These are phyloP conservation scores for Suillus placidus DNA, from an alignment of 768 basidiomycete genomes.

Conservation along the genomic window DNA sequence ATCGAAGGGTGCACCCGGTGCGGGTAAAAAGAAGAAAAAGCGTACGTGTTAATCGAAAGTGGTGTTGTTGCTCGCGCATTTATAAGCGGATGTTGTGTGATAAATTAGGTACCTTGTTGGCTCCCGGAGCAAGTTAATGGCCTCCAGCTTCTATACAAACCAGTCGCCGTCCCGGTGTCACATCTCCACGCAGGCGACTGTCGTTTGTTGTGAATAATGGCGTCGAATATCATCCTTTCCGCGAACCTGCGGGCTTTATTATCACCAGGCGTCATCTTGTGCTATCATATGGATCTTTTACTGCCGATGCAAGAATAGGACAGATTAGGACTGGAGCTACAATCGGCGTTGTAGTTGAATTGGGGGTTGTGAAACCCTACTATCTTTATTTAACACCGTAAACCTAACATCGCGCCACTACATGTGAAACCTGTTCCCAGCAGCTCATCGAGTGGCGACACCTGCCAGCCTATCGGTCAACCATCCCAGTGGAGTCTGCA, in stretches of 20 bases:
- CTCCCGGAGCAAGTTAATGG: conserved; percentile 18
- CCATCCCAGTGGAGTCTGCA: conserved; percentile 81
- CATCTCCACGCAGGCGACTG: not conserved
- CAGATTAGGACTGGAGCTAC: not conserved
- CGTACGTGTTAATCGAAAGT: conserved; percentile 45
- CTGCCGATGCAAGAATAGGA: not conserved
- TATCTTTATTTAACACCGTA: conserved; percentile 6
- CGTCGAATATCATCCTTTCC: not conserved
- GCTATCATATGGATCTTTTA: not conserved
- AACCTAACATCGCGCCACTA: not conserved
- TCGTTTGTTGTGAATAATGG: not conserved
- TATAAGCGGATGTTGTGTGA: conserved; percentile 8
- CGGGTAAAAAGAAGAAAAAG: conserved; percentile 76
- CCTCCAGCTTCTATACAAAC: not conserved
- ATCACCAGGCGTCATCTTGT: not conserved
- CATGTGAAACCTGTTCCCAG: not conserved
- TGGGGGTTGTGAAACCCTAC: not conserved
- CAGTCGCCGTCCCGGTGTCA: not conserved
- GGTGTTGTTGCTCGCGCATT: not conserved
- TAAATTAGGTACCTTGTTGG: conserved; percentile 28
- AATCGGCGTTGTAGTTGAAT: not conserved
- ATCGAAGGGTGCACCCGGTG: conserved; percentile 50
- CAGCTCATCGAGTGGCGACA: conserved; percentile 45
- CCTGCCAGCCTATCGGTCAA: conserved; percentile 74
- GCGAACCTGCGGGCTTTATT: not conserved